phyloP scores from a whole-genome alignment of 176 grass and related monocot genomes.

The Rhynchospora tenuis region DNA sequence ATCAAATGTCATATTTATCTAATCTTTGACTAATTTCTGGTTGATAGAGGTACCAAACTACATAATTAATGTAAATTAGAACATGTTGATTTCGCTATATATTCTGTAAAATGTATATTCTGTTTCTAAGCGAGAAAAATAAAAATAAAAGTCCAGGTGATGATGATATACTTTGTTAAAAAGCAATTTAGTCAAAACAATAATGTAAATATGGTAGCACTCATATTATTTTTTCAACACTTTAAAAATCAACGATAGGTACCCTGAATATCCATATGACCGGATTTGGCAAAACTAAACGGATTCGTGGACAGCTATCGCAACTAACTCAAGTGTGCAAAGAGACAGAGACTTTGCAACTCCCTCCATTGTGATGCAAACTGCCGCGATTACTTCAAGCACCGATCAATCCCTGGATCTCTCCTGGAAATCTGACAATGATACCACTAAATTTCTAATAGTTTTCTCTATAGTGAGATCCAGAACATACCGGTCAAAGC shows the following conservation, averaged over 20 bases:
- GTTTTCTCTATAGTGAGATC: background rate
- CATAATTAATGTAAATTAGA: too few relatives aligned
- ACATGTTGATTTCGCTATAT: too few relatives aligned
- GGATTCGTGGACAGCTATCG: background rate
- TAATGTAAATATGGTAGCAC: too few relatives aligned
- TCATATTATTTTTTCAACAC: too few relatives aligned
- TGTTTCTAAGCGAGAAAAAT: too few relatives aligned
- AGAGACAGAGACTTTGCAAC: background rate
- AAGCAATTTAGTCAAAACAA: too few relatives aligned
- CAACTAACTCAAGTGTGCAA: background rate
- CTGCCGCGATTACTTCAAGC: conserved; percentile 6
- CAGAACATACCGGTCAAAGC: background rate
- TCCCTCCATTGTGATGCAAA: conserved; percentile 2
- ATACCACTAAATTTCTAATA: background rate
- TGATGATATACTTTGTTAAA: too few relatives aligned
- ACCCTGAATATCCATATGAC: background rate
- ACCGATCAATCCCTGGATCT: background rate
- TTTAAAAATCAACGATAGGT: background rate
- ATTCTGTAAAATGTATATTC: too few relatives aligned
- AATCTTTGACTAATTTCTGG: too few relatives aligned
- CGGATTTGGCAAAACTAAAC: conserved; percentile 4
- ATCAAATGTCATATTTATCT: too few relatives aligned
- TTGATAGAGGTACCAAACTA: too few relatives aligned
- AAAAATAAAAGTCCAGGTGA: background rate
- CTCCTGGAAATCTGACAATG: background rate